phyloP scores from a whole-genome alignment of 208 protist species.

The Entamoeba invadens region DNA sequence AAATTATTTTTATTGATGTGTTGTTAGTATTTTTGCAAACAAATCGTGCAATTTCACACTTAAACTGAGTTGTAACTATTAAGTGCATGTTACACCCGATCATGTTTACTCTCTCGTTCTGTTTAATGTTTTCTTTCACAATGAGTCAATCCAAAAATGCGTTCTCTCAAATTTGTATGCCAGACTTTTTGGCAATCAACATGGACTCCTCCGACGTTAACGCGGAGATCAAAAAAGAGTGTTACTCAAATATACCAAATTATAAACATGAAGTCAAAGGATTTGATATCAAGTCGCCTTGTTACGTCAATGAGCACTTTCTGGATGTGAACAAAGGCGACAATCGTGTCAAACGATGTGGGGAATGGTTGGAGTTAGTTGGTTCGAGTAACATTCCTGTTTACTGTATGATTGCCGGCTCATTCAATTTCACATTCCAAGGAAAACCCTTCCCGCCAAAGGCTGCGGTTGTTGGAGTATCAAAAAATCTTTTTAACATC shows the following conservation, averaged over 20 bases:
- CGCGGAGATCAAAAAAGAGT: too few species aligned
- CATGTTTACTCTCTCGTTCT: too few species aligned
- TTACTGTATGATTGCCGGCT: neutral
- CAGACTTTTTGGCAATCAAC: neutral
- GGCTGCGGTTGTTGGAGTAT: neutral
- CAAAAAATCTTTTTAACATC: neutral
- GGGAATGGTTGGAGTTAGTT: neutral
- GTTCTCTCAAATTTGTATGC: neutral
- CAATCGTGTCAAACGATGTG: neutral
- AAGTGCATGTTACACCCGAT: too few species aligned
- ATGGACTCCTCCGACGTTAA: too few species aligned
- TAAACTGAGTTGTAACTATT: too few species aligned
- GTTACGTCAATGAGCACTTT: neutral
- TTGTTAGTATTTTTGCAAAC: too few species aligned
- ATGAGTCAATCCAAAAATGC: too few species aligned
- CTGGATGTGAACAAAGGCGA: neutral
- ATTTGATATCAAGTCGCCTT: neutral
- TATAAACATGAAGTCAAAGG: neutral
- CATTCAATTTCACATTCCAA: neutral
- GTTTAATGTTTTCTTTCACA: too few species aligned
- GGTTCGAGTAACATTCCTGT: neutral
- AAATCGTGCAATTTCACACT: too few species aligned
- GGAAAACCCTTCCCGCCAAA: neutral
- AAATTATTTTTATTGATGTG: too few species aligned
- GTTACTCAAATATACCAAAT: neutral